Percentiles rank a stretch among this genome's conserved stretches.
Evolutionary conservation across 371 early-diverging fungal species (phyloP).

Genomic region (Fennellomyces sp.): DNA sequence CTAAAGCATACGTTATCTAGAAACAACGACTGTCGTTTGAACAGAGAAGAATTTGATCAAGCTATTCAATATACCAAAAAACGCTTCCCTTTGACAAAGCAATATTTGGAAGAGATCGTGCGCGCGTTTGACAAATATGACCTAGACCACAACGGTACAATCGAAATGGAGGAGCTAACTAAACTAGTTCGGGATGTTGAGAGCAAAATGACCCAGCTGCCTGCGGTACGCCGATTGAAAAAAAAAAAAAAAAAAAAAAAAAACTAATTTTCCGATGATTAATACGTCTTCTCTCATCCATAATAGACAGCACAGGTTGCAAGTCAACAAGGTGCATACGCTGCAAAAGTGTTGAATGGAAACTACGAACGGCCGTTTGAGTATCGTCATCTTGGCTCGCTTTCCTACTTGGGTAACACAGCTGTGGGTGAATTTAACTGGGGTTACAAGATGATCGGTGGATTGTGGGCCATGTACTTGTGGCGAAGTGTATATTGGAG

Average conservation of each 20-base stretch:
- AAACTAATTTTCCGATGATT: no score
- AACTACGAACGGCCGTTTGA: constrained; percentile 53
- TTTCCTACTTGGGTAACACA: constrained; percentile 84
- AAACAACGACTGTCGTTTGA: constrained; percentile 54
- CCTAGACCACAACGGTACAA: constrained; percentile 53
- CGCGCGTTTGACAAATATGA: constrained; percentile 65
- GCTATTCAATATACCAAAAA: constrained; percentile 41
- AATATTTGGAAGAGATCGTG: constrained; percentile 53
- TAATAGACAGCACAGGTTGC: constrained; percentile 91
- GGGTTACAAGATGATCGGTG: constrained; percentile 59
- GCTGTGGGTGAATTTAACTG: constrained; percentile 69
- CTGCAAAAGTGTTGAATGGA: constrained; percentile 61
- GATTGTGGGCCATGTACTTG: constrained; percentile 63
- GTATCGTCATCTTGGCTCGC: constrained; percentile 75
- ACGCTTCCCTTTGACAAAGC: constrained; percentile 56
- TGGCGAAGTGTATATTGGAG: constrained; percentile 73
- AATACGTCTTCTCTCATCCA: no score
- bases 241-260: no score
- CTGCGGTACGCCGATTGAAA: constrained; percentile 77
- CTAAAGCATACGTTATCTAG: no score
- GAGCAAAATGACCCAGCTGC: constrained; percentile 71
- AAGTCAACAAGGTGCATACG: constrained; percentile 79
- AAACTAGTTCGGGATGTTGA: constrained; percentile 63
- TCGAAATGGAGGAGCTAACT: constrained; percentile 67
- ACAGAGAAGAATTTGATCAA: constrained; percentile 48